phyloP scores from a whole-genome alignment of 306 rosid genomes.

The Cicer pinnatifidum region DNA sequence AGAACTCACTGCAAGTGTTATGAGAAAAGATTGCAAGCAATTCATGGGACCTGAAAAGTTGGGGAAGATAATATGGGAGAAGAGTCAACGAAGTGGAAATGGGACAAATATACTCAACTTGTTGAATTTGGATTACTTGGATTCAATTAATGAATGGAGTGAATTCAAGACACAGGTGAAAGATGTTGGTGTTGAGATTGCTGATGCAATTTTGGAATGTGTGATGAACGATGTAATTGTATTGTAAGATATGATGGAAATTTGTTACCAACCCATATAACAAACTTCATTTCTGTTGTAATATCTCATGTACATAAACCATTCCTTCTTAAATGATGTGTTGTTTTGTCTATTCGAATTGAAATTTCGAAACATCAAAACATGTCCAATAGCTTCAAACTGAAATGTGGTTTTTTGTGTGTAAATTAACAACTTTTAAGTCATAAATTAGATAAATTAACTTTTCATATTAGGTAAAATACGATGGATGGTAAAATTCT shows the following conservation, averaged over 20 bases:
- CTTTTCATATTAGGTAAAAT: no score
- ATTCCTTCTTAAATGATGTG: slow-evolving; percentile 21
- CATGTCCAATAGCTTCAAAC: neutral
- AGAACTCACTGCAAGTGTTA: slow-evolving; percentile 53
- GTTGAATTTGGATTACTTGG: slow-evolving; percentile 50
- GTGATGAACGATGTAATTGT: slow-evolving; percentile 56
- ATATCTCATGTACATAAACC: neutral
- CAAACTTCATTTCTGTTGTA: neutral
- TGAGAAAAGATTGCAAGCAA: slow-evolving; percentile 39
- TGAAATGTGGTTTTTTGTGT: neutral
- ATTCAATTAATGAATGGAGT: slow-evolving; percentile 60
- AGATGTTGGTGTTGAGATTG: slow-evolving; percentile 61
- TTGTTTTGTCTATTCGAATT: neutral
- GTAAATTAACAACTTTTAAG: no score
- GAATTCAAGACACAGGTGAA: slow-evolving; percentile 49
- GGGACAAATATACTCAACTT: slow-evolving; percentile 43
- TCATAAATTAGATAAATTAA: no score
- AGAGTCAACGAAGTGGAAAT: slow-evolving; percentile 44
- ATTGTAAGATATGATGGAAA: slow-evolving; percentile 43
- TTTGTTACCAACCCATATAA: slow-evolving; percentile 4
- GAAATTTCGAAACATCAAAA: neutral
- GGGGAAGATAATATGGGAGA: slow-evolving; percentile 57
- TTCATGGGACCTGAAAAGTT: slow-evolving; percentile 57
- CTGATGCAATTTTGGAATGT: slow-evolving; percentile 61
- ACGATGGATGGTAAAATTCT: no score